Conservation (phyloP, 1,284 basidiomycete species). For the Hemileia vastatrix region DNA sequence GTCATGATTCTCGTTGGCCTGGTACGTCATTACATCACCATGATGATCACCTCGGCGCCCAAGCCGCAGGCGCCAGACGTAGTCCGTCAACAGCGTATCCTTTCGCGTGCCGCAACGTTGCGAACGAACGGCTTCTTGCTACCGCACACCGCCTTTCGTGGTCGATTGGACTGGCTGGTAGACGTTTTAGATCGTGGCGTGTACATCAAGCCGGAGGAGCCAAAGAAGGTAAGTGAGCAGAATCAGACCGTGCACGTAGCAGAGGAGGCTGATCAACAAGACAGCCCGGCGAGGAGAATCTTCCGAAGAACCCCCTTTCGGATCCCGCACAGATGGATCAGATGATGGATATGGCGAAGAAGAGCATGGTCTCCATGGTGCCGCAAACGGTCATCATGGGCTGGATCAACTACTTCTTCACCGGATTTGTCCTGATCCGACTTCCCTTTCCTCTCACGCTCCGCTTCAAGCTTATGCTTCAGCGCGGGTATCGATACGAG, state of each 20-base stretch:
- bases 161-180: constrained; percentile 29
- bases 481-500: constrained; percentile 88
- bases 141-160: constrained; percentile 49
- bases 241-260: constrained; percentile 51
- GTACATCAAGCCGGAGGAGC: constrained; percentile 74
- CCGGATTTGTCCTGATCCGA: constrained; percentile 92
- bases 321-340: constrained; percentile 90
- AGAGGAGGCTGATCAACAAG: too few species aligned
- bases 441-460: constrained; percentile 93
- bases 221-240: constrained; percentile 50
- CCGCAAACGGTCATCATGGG: constrained; percentile 99
- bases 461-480: constrained; percentile 96
- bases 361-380: constrained; percentile 76
- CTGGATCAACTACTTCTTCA: constrained; percentile 99
- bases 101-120: constrained; percentile 70
- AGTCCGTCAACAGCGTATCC: constrained; percentile 82
- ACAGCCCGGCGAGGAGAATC: too few species aligned
- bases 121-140: constrained; percentile 65
- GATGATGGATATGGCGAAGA: constrained; percentile 99
- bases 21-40: constrained; percentile 80
- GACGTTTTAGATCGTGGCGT: constrained; percentile 62
- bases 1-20: constrained; percentile 97
- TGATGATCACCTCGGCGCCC: constrained; percentile 71
- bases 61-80: constrained; percentile 68
- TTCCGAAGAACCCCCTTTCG: constrained; percentile 57